Percentiles rank a stretch among this genome's conserved stretches.
Conservation (phyloP, 768 basidiomycete genomes). For the Mycena amicta region DNA sequence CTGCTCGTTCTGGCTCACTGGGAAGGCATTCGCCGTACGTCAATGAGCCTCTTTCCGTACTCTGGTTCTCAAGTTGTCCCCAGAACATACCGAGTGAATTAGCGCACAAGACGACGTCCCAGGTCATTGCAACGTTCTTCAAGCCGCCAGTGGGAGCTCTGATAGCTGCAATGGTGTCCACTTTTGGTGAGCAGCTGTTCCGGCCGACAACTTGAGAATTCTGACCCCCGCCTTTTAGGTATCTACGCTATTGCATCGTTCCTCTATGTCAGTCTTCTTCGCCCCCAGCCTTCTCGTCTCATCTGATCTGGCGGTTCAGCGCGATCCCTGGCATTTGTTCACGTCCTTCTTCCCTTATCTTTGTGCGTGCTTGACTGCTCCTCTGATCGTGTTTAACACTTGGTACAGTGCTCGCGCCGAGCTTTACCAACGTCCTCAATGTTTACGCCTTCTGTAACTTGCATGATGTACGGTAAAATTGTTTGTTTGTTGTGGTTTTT, state of each 20-base stretch:
- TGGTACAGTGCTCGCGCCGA: conserved; percentile 64
- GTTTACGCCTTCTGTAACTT: conserved; percentile 98
- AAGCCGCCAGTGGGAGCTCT: conserved; percentile 76
- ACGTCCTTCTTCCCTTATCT: conserved; percentile 92
- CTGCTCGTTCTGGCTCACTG: conserved; percentile 85
- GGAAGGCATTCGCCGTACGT: conserved; percentile 73
- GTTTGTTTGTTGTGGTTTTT: neutral
- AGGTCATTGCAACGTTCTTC: conserved; percentile 66
- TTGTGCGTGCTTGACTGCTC: conserved; percentile 33
- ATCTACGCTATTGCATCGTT: conserved; percentile 85
- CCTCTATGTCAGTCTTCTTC: conserved; percentile 13
- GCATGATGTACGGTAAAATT: conserved; percentile 65
- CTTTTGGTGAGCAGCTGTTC: conserved; percentile 59
- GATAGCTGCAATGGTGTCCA: conserved; percentile 86
- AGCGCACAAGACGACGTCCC: conserved; percentile 45
- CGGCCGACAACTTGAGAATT: too few relatives aligned
- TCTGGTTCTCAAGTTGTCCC: neutral
- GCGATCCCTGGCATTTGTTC: conserved; percentile 98
- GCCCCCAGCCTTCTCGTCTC: neutral
- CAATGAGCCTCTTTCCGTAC: conserved; percentile 23
- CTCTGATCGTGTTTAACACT: neutral
- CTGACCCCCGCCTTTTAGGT: conserved; percentile 4
- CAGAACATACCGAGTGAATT: conserved; percentile 59
- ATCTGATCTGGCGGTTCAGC: conserved; percentile 41
- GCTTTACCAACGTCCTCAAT: conserved; percentile 93